Conservation (phyloP, 2,329 filamentous ascomycete genomes). For the Diaporthe amygdali region DNA sequence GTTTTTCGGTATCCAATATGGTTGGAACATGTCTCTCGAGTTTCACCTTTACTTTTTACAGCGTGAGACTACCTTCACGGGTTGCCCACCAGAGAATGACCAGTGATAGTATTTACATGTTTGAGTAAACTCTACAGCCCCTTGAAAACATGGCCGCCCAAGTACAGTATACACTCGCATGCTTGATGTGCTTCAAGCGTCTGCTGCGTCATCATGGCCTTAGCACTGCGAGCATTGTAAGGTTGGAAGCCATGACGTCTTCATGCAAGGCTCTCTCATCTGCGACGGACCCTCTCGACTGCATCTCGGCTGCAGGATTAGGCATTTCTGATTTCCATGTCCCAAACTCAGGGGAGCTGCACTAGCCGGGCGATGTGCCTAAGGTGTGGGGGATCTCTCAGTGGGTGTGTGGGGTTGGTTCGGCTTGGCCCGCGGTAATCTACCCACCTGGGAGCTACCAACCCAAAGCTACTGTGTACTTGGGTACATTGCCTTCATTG, state of each 20-base stretch:
- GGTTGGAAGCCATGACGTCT: neutral
- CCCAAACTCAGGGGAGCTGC: slow-evolving; percentile 3
- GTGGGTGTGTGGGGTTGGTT: slow-evolving; percentile 4
- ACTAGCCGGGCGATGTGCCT: slow-evolving; percentile 4
- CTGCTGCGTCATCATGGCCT: neutral
- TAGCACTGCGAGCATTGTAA: neutral
- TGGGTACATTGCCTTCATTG: neutral
- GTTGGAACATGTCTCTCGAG: neutral
- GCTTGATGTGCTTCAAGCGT: neutral
- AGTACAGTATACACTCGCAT: neutral
- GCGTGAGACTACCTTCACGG: neutral
- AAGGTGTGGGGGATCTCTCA: slow-evolving; percentile 11
- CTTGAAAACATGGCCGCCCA: neutral
- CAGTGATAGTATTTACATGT: neutral
- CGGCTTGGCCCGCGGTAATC: slow-evolving; percentile 12
- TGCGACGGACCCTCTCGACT: slow-evolving; percentile 2
- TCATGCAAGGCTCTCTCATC: neutral
- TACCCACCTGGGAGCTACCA: slow-evolving; percentile 6
- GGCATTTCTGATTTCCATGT: neutral
- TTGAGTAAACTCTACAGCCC: neutral
- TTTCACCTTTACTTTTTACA: neutral
- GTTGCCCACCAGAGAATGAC: neutral
- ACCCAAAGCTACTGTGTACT: neutral
- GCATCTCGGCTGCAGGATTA: slow-evolving; percentile 9
- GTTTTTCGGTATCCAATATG: neutral